A percentile compares a stretch with the other conserved stretches of the same genome.
phyloP scores from a whole-genome alignment of 1,284 basidiomycete species.

The Exobasidium cylindrosporum region DNA sequence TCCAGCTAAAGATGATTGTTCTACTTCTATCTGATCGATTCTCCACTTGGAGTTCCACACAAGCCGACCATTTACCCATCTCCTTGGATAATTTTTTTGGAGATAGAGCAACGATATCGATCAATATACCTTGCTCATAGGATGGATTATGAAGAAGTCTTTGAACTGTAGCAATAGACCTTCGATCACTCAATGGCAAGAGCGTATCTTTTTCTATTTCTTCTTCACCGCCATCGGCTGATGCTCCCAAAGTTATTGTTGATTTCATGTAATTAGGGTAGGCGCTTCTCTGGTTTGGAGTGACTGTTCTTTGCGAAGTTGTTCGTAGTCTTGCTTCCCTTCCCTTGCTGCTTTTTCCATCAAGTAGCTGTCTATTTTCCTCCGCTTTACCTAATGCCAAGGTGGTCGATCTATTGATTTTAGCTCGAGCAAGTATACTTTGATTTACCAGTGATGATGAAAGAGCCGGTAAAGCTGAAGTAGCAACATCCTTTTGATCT shows the following conservation, averaged over 20 bases:
- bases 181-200: neutral
- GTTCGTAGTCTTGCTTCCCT: neutral
- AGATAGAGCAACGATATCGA: neutral
- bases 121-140: neutral
- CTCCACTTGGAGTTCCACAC: neutral
- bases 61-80: neutral
- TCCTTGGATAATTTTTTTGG: neutral
- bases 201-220: neutral
- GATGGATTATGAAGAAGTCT: neutral
- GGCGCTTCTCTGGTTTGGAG: neutral
- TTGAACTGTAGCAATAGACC: neutral
- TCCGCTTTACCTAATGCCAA: neutral
- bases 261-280: neutral
- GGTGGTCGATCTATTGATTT: neutral
- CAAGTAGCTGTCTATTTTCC: neutral
- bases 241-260: neutral
- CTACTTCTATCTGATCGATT: slow-evolving; percentile 4
- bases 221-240: neutral
- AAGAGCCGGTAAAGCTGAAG: neutral
- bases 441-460: neutral
- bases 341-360: neutral
- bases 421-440: neutral
- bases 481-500: neutral
- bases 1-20: neutral
- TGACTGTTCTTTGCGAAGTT: neutral